Base-by-base conservation (phyloP, 1,284 basidiomycete genomes). In the Kalmanozyma brasiliensis region DNA sequence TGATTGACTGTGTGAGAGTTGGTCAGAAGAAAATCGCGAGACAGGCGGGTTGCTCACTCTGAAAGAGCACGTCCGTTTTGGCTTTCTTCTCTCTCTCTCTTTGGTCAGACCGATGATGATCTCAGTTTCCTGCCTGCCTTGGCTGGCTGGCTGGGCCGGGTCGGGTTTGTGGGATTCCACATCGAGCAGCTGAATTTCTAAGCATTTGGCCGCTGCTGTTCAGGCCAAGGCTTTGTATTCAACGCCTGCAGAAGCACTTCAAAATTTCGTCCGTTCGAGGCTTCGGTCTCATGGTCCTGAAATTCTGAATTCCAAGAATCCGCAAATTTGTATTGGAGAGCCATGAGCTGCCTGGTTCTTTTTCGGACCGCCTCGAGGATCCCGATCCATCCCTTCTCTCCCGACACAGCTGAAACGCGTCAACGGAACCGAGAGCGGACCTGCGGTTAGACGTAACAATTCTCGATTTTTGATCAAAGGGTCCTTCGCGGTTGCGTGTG, bases 1-100 rank as follows among this genome's bases (percentile, higher is more conserved):
- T 11, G 26, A 30, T 23, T 23, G 14, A 30, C 8, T 23, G 17
- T 16, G 16, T 47, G 32, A 19, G 8, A 43, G 23, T 49, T 30
- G 20, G n/a, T 17, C 32, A 55, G 60, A 63, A 57, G 60, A 62
- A 62, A 56, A 62, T 62, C 52, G 52, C 60, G 52, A 56, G 13
- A 24, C 29, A 32, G 46, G 38, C 47, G 51, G 47, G 37, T 49
- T 34, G 35, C 34, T 47, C 52, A 37, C 10, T 29, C 17, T 23
- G 37, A 48, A 24, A 41, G 24, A 26, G 22, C 29, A 26, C 6
- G 20, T 40, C 8, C 22, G 11, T n/a, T 13, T 14, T 8, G 20
- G 36, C 30, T 9, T 46, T 34, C 14, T 26, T 48, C 36, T 34
- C 14, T 26, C 38, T 38, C 37, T 37, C 24, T 37, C 45, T 33